phyloP scores from a whole-genome alignment of 2,329 filamentous ascomycete species.

The Plectosphaerella cucumerina region DNA sequence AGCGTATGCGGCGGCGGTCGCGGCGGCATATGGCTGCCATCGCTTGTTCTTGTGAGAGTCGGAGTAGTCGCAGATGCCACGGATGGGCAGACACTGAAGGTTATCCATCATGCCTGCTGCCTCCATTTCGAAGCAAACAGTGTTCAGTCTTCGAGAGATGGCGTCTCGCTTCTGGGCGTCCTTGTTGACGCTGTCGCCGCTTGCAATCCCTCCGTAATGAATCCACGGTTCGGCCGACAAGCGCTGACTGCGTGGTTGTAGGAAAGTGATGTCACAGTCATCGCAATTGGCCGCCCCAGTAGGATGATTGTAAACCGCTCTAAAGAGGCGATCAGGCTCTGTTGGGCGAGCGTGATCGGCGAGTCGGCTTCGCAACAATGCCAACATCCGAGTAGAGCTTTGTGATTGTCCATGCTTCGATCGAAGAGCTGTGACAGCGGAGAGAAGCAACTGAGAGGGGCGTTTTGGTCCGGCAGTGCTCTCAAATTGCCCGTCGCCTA shows the following conservation, averaged over 20 bases:
- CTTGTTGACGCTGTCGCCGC: slow-evolving; percentile 14
- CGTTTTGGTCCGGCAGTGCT: neutral
- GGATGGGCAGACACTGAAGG: slow-evolving; percentile 26
- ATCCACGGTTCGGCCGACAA: slow-evolving; percentile 1
- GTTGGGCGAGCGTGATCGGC: no score
- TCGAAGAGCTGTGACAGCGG: slow-evolving; percentile 8
- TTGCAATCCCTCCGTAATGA: slow-evolving; percentile 13
- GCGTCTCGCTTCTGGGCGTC: neutral
- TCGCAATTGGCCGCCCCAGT: neutral
- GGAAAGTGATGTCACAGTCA: neutral
- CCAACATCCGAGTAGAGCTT: neutral
- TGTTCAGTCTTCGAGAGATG: slow-evolving; percentile 1
- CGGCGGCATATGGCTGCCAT: slow-evolving; percentile 29
- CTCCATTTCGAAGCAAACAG: slow-evolving; percentile 24
- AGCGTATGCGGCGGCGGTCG: slow-evolving; percentile 21
- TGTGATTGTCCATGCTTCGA: slow-evolving; percentile 1
- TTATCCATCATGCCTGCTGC: slow-evolving; percentile 17
- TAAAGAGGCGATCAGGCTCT: slow-evolving; percentile 4
- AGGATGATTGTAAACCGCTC: neutral
- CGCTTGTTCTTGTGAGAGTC: slow-evolving; percentile 31
- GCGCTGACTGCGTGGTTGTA: neutral
- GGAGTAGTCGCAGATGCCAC: slow-evolving; percentile 32
- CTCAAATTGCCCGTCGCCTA: slow-evolving; percentile 5
- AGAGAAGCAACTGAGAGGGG: neutral
- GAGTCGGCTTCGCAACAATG: neutral